Conservation (phyloP, 352 stramenopile species). For the Phytophthora pistaciae region DNA sequence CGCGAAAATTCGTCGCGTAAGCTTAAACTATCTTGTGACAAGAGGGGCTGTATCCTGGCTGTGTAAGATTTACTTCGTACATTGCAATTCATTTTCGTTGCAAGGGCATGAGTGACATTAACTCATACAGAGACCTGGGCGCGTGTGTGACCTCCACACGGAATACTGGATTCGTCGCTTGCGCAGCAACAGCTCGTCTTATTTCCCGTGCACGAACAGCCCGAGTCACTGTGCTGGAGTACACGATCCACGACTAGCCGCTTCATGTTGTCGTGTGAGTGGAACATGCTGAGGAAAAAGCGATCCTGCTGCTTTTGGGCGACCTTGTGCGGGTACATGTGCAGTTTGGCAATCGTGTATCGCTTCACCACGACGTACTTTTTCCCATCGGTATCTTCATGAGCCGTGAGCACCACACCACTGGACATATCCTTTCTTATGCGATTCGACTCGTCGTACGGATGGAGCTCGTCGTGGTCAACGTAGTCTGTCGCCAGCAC, state of each 20-base stretch:
- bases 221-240: conserved; percentile 31
- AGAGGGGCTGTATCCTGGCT: no score
- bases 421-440: conserved; percentile 77
- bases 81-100: no score
- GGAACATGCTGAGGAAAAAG: conserved; percentile 65
- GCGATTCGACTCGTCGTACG: conserved; percentile 59
- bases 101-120: not conserved
- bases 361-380: conserved; percentile 76
- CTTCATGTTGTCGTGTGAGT: conserved; percentile 68
- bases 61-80: no score
- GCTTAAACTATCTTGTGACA: no score
- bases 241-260: conserved; percentile 54
- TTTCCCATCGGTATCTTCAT: conserved; percentile 58
- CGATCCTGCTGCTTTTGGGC: conserved; percentile 56
- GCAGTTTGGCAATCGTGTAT: conserved; percentile 75
- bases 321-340: conserved; percentile 78
- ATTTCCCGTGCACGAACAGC: conserved; percentile 34
- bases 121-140: conserved; percentile 19
- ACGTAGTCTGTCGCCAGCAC: conserved; percentile 78
- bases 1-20: no score
- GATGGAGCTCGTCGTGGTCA: conserved; percentile 73
- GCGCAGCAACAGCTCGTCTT: conserved; percentile 30
- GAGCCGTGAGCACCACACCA: conserved; percentile 63
- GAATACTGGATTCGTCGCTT: conserved; percentile 32
- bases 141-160: conserved; percentile 12